These are phyloP conservation scores for Fonsecaea multimorphosa DNA, from an alignment of 2,329 filamentous ascomycete species.

Conservation along the genomic window DNA sequence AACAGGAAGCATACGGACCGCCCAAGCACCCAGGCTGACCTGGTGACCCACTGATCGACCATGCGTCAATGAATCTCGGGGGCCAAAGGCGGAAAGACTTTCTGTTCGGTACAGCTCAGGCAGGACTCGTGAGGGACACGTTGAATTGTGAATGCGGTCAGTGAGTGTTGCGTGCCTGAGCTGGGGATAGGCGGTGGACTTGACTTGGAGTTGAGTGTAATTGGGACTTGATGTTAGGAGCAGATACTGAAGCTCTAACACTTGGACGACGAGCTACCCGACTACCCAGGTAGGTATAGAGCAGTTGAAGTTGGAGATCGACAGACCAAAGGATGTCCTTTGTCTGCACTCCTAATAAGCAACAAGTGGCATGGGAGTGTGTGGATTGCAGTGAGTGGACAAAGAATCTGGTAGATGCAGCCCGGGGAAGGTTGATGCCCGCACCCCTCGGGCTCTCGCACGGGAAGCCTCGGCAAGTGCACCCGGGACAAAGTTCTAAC, in stretches of 20 bases:
- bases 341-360: neutral
- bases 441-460: neutral
- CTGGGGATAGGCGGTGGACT: neutral
- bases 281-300: neutral
- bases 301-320: neutral
- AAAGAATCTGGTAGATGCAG: neutral
- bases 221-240: neutral
- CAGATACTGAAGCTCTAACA: neutral
- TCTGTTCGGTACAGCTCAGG: neutral
- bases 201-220: neutral
- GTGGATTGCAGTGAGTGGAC: neutral
- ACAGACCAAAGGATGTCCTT: neutral
- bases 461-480: neutral
- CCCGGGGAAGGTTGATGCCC: neutral
- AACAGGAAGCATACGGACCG: neutral
- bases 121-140: neutral
- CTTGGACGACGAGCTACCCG: neutral
- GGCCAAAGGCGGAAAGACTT: neutral
- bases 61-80: neutral
- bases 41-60: constrained; percentile 6
- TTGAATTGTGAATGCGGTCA: neutral
- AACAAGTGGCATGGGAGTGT: neutral
- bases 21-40: neutral
- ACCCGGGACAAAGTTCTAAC: neutral
- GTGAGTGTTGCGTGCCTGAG: neutral